These are phyloP conservation scores for Alternaria triticina DNA, from an alignment of 2,329 filamentous ascomycete genomes.

Conservation along the genomic window DNA sequence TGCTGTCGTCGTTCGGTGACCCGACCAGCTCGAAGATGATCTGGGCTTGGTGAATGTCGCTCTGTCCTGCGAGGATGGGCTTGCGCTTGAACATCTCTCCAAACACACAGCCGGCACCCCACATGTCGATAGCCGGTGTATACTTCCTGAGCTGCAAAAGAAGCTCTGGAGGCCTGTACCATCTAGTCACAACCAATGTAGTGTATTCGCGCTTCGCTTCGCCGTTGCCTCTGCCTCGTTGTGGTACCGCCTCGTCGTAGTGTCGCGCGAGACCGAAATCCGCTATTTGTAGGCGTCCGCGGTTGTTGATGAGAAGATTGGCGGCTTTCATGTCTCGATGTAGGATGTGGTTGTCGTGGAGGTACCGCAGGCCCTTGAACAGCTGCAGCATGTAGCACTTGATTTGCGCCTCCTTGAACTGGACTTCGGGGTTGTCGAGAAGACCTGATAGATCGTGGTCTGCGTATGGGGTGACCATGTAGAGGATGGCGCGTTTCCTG, in stretches of 20 bases:
- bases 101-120: constrained; percentile 99
- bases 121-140: constrained; percentile 97
- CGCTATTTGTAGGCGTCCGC: constrained; percentile 91
- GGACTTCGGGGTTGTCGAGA: constrained; percentile 90
- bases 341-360: constrained; percentile 84
- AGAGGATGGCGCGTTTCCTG: constrained; percentile 77
- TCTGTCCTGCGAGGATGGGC: constrained; percentile 89
- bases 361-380: constrained; percentile 84
- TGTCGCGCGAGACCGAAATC: constrained; percentile 95
- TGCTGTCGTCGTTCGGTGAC: constrained; percentile 84
- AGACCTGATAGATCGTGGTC: constrained; percentile 98
- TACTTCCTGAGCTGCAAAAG: constrained; percentile 87
- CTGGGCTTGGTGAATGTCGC: constrained; percentile 86
- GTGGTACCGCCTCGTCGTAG: constrained; percentile 84
- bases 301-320: constrained; percentile 94
- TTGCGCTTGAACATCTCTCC: constrained; percentile 96
- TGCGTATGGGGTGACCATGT: constrained; percentile 99
- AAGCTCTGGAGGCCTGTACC: constrained; percentile 95
- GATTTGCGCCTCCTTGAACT: constrained; percentile 87
- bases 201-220: constrained; percentile 91
- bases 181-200: constrained; percentile 92
- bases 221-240: constrained; percentile 78
- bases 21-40: constrained; percentile 94
- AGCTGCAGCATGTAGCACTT: constrained; percentile 98
- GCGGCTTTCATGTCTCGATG: constrained; percentile 99